Evolutionary conservation across 2,329 filamentous ascomycete species (phyloP), one percentile per base, ranked within the genome.

Genomic region (Botrytis pseudocinerea): DNA sequence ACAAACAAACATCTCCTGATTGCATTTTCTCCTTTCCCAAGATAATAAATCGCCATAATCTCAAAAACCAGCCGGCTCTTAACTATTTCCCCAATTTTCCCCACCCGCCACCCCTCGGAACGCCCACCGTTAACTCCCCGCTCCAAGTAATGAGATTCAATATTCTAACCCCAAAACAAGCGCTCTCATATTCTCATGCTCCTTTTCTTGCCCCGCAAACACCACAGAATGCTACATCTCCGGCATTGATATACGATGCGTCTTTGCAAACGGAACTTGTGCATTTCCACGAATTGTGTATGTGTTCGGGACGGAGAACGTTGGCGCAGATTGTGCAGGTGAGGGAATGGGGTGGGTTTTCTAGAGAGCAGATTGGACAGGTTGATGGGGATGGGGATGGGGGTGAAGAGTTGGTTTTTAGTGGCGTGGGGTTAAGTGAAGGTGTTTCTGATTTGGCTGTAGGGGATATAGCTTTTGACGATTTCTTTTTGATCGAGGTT

Each of bases 241-340:
- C 88, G 18, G 91, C 86, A 78, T 95, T 95, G 70, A 90, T 79
- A 80, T 93, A 95, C 32, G 78, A 74, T 63, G 85, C 87, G 20
- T 82, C 85, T 74, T 82, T 82, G 79, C 93, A 95, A 3, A 82
- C 76, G 5, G 80, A 79, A 76, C 86, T 88, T 61, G 80, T 81
- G 79, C 93, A 95, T 65, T 82, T 82, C 93, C 93, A 95, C n/a
- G 87, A 82, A 28, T 84, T 82, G 0, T 85, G 82, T 62, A 90
- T 84, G 68, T 86, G 85, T 0, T 82, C 79, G 0, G 85, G 82
- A 62, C 88, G 85, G 2, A 95, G 82, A 1, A 95, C 92, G 76
- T 95, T 89, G 38, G 90, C 87, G 80, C 93, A 96, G 70, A 91
- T 86, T 12, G 82, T 82, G 80, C 93, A 96, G 6, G 88, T 92